A percentile compares a stretch with the other conserved stretches of the same genome.
phyloP scores from a whole-genome alignment of 805 yeast genomes.

The Hagleromyces aurorensis region DNA sequence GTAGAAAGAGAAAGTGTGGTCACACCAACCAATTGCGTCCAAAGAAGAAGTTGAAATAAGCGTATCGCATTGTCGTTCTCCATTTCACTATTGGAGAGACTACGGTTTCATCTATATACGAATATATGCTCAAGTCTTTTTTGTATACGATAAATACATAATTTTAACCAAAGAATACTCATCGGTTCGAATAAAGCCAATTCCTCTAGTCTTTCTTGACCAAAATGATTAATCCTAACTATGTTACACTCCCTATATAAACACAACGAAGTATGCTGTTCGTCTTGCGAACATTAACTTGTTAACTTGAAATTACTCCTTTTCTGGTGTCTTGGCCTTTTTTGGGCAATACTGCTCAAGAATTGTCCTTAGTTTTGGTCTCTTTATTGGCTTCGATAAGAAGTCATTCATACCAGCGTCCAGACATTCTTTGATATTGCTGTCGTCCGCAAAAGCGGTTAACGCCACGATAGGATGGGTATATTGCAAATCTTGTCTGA shows the following conservation, averaged over 20 bases:
- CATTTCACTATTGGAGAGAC: constrained; percentile 1
- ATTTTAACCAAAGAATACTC: constrained; percentile 10
- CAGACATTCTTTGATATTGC: constrained; percentile 77
- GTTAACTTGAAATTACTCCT: constrained; percentile 1
- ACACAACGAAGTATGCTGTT: constrained; percentile 1
- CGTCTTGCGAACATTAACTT: background rate
- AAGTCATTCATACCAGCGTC: constrained; percentile 92
- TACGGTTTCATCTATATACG: constrained; percentile 6
- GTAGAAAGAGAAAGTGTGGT: constrained; percentile 99
- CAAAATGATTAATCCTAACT: too few species aligned
- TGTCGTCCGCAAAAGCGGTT: constrained; percentile 92
- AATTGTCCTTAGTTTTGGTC: constrained; percentile 57
- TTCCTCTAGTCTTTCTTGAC: too few species aligned
- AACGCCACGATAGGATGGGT: constrained; percentile 80
- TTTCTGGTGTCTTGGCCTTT: constrained; percentile 1
- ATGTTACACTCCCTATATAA: too few species aligned
- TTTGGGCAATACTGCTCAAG: constrained; percentile 29
- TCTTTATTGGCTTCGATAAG: constrained; percentile 77
- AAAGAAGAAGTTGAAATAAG: constrained; percentile 97
- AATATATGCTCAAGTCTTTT: constrained; percentile 10
- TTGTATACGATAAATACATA: constrained; percentile 12
- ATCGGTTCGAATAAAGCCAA: too few species aligned
- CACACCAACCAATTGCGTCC: constrained; percentile 99
- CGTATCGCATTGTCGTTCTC: constrained; percentile 32
- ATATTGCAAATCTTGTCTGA: constrained; percentile 55